Conservation (phyloP, 768 basidiomycete genomes). For the Russula vinacea region DNA sequence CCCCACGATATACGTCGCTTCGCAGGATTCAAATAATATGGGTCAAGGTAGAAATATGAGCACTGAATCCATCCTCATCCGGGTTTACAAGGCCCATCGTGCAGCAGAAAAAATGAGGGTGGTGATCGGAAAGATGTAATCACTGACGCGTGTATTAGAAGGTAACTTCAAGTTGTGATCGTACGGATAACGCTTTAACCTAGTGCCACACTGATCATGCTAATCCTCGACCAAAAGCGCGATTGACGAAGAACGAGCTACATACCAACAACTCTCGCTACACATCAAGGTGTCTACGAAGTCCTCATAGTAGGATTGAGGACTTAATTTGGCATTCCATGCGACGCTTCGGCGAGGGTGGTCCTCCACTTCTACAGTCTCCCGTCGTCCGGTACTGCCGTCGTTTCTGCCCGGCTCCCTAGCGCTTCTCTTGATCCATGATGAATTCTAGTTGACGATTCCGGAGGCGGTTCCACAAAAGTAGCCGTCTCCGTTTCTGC, state of each 20-base stretch:
- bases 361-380: neutral
- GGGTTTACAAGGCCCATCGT: too few relatives aligned
- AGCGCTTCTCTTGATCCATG: neutral
- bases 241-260: neutral
- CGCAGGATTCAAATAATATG: constrained; percentile 42
- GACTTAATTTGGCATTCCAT: neutral
- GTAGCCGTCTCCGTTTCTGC: neutral
- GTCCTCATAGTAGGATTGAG: neutral
- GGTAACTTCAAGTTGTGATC: too few relatives aligned
- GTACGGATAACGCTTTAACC: too few relatives aligned
- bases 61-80: too few relatives aligned
- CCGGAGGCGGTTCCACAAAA: neutral
- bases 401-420: neutral
- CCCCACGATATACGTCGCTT: constrained; percentile 47
- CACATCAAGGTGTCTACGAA: too few relatives aligned
- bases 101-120: too few relatives aligned
- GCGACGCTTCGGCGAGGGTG: neutral
- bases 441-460: neutral
- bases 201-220: too few relatives aligned
- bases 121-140: too few relatives aligned
- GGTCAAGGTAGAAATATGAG: too few relatives aligned
- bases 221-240: too few relatives aligned
- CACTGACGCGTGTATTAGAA: too few relatives aligned
- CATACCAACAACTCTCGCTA: neutral
- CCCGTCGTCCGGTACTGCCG: neutral